A percentile compares a stretch with the other conserved stretches of the same genome.
Evolutionary conservation across 2,329 filamentous ascomycete species (phyloP).

Genomic region (Ilyonectria destructans): DNA sequence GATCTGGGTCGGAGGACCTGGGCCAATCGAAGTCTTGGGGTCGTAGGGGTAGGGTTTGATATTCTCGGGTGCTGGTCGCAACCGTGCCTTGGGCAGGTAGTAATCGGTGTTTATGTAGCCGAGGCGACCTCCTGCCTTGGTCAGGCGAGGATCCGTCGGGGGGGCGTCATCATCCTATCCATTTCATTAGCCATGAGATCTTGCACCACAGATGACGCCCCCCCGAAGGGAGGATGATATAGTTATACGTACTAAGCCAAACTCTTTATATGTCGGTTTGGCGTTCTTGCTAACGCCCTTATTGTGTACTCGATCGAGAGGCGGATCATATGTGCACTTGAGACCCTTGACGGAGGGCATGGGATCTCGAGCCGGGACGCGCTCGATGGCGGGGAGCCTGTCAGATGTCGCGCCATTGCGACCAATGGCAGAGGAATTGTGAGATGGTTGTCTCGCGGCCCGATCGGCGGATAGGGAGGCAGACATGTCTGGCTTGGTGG

Average conservation of each 20-base stretch:
- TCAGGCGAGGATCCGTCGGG: conserved; percentile 87
- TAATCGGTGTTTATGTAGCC: conserved; percentile 80
- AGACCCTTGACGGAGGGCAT: conserved; percentile 68
- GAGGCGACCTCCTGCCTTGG: conserved; percentile 73
- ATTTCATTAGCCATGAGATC: conserved; percentile 72
- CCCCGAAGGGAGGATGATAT: conserved; percentile 63
- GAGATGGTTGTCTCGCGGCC: conserved; percentile 48
- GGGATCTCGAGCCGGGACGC: conserved; percentile 72
- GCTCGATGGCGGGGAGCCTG: conserved; percentile 55
- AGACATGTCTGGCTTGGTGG: conserved; percentile 70
- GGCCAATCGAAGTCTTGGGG: conserved; percentile 85
- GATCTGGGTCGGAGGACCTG: conserved; percentile 90
- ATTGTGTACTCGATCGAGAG: conserved; percentile 66
- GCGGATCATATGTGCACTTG: conserved; percentile 75
- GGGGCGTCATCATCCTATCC: conserved; percentile 85
- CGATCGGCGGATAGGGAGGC: conserved; percentile 65
- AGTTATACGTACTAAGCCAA: conserved; percentile 76
- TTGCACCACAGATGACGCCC: conserved; percentile 73
- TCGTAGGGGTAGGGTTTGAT: conserved; percentile 89
- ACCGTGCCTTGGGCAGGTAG: conserved; percentile 79
- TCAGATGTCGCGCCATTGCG: conserved; percentile 56
- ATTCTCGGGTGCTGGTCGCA: conserved; percentile 83
- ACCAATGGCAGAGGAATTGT: conserved; percentile 49
- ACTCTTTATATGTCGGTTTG: conserved; percentile 75
- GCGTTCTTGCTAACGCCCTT: conserved; percentile 69